Percentiles rank a stretch among this genome's conserved stretches.
Evolutionary conservation across 2,329 filamentous ascomycete genomes (phyloP).

Genomic region (Penicillium concentricum): DNA sequence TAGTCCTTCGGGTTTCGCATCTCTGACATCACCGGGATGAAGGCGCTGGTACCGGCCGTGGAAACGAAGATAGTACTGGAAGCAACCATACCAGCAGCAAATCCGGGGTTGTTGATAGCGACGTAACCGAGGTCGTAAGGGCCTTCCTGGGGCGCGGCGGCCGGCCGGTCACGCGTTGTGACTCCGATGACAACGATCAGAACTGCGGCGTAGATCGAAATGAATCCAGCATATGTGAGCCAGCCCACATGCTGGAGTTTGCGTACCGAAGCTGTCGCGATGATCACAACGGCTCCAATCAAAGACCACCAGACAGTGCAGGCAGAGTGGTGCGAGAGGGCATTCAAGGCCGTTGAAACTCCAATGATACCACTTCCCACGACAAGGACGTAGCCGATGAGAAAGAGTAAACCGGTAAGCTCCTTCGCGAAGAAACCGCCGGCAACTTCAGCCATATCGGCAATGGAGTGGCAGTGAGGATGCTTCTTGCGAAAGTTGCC

Average conservation of each 20-base stretch:
- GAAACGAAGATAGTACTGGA: conserved; percentile 59
- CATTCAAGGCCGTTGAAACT: conserved; percentile 58
- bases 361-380: conserved; percentile 58
- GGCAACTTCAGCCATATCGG: conserved; percentile 58
- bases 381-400: conserved; percentile 57
- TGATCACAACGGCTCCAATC: conserved; percentile 51
- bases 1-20: conserved; percentile 60
- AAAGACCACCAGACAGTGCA: conserved; percentile 59
- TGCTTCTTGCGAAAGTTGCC: conserved; percentile 51
- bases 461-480: conserved; percentile 51
- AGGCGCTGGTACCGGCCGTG: conserved; percentile 57
- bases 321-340: conserved; percentile 55
- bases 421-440: conserved; percentile 54
- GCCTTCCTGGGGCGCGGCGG: conserved; percentile 58
- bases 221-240: conserved; percentile 60
- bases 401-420: conserved; percentile 54
- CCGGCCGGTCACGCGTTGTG: conserved; percentile 56
- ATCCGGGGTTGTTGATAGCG: conserved; percentile 55
- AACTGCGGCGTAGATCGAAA: conserved; percentile 58
- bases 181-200: conserved; percentile 60
- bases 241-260: conserved; percentile 60
- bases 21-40: conserved; percentile 62
- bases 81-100: conserved; percentile 58
- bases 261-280: conserved; percentile 39
- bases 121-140: conserved; percentile 59